Evolutionary conservation across 2,329 filamentous ascomycete species (phyloP).

Genomic region (Cordyceps sp.): DNA sequence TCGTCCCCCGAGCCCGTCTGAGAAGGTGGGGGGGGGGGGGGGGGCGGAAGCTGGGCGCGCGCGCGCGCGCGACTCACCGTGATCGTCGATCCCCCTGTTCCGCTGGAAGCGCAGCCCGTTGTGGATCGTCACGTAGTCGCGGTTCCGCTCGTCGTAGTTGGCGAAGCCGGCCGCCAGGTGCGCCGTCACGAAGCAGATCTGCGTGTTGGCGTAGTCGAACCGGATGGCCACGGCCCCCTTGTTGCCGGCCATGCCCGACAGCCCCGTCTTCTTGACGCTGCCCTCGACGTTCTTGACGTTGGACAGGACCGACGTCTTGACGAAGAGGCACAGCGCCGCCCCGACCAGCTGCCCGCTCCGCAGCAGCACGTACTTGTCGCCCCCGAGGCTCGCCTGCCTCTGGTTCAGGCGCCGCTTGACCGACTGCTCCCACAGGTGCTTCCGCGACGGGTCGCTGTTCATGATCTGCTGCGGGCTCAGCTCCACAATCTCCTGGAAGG

Average conservation of each 20-base stretch:
- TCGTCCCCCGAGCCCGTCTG: too few relatives aligned
- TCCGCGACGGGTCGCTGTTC: conserved; percentile 83
- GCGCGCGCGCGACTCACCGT: conserved; percentile 51
- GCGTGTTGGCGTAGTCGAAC: conserved; percentile 85
- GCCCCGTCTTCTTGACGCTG: conserved; percentile 79
- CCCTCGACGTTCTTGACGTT: conserved; percentile 96
- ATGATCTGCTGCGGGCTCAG: conserved; percentile 96
- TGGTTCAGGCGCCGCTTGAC: conserved; percentile 64
- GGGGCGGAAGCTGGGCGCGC: too few relatives aligned
- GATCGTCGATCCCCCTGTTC: conserved; percentile 80
- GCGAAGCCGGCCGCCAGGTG: conserved; percentile 91
- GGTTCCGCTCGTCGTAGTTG: conserved; percentile 92
- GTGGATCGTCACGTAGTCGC: conserved; percentile 80
- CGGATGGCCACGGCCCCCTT: conserved; percentile 95
- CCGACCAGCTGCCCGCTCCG: conserved; percentile 90
- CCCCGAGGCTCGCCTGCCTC: conserved; percentile 45
- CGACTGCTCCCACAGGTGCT: conserved; percentile 71
- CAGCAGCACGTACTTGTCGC: conserved; percentile 73
- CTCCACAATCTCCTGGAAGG: conserved; percentile 97
- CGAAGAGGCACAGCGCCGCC: conserved; percentile 81
- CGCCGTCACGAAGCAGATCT: conserved; percentile 88
- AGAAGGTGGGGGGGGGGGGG: too few relatives aligned
- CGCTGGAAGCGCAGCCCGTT: conserved; percentile 79
- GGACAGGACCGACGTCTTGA: conserved; percentile 58
- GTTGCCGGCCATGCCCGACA: conserved; percentile 95